Base-by-base conservation (phyloP, 129 eudicot species). In the Pulicaria dysenterica region DNA sequence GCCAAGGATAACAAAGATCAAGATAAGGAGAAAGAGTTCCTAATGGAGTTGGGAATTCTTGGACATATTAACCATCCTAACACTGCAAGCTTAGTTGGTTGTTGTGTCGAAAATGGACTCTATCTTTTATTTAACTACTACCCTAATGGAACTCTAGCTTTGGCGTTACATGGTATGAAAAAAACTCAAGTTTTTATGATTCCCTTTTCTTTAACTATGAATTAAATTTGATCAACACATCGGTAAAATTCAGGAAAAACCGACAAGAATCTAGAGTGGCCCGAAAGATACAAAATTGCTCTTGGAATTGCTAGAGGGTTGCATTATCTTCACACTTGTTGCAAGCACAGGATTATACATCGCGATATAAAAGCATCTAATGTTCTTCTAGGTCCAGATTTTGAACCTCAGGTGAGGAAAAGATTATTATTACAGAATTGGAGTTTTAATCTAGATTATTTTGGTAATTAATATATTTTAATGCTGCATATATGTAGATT, bases 311-410 rank as follows among this genome's bases (percentile, higher is more conserved):
- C 98, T 10, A 89, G 83, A 77, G 98, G 98, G 17, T 79, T 92
- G n/a, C 95, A 92, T 80, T 92, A 92, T 61, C 89, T 92, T 74
- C 98, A 92, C 82, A 92, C 91, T 34, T 79, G 92, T 75, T 89
- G 98, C 85, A 92, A 87, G 67, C 98, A 92, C 69, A 75, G 96
- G 8, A 87, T 89, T 55, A 92, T 92, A 51, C 98, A 92, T 79
- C 95, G 98, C 15, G 98, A 92, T 74, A 92, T 92, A 12, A 92
- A 92, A 73, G 98, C 96, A 64, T 92, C 98, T 24, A 92, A 92
- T 17, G 95, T 92, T 67, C 96, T 92, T 75, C 87, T 92, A 77
- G 98, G 91, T 53, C 91, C 90, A 54, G 87, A 92, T 79, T 89
- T 83, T 14, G 95, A 89, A 73, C 96, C 98, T 24, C 98, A 89